Evolutionary conservation across 441 rosid species (phyloP), one percentile per base, ranked within the genome.

Genomic region (Pelargonium myrrhifolium): DNA sequence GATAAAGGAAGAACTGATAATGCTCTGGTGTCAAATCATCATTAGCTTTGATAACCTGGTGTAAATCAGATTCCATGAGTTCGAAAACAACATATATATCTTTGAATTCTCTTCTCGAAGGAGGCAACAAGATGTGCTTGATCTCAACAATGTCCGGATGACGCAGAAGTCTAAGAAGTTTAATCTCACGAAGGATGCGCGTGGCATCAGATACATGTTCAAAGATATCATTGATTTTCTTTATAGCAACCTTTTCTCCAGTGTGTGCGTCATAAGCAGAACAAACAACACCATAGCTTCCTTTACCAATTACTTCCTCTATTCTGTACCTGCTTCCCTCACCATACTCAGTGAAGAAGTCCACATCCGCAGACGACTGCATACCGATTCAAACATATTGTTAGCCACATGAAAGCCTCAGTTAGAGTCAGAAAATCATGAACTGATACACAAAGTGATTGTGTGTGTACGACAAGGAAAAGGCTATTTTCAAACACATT

Each of bases 161-260:
- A 24, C 87, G 89, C 70, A 94, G 94, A 85, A 92, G 65, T 53
- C 98, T 76, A 42, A 94, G 90, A 65, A 94, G 85, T 75, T 94
- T 94, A 68, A 94, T 86, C 84, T 94, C 99, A 74, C 99, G 83
- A 74, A 92, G 72, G 74, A 92, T 94, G 72, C 98, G 86, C 0
- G 98, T 89, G 3, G 99, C 98, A 73, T 94, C 99, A 71, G 99
- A 94, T 43, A 94, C 98, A 65, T 94, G 97, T 75, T 92, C 99
- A 71, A 94, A 94, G 43, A 92, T 97, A 72, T 94, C 98, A 68
- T 88, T 89, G 3, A 94, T 94, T 83, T 94, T 94, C 85, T 92
- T 95, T 67, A 94, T 90, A 9, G 98, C 99, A 58, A 94, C 96
- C 80, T 67, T 84, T 56, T 94, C 97, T 42, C 96, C 94, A 17